Conservation (phyloP, 352 stramenopile species). For the Phytopythium helicoides region DNA sequence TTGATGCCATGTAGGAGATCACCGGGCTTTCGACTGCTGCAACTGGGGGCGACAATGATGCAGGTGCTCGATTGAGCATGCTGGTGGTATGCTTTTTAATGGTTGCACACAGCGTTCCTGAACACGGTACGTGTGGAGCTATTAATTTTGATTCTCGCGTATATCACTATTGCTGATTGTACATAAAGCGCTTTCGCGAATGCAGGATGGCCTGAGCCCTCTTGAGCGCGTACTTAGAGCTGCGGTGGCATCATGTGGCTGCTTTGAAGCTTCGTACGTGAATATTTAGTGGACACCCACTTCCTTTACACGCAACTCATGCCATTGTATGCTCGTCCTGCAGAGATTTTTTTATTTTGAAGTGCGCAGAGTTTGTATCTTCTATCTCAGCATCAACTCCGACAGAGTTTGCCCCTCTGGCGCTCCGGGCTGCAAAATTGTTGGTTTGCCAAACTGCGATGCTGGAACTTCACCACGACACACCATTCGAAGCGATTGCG, state of each 20-base stretch:
- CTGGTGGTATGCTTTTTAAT: constrained; percentile 56
- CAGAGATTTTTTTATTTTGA: constrained; percentile 29
- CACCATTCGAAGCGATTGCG: constrained; percentile 27
- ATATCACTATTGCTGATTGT: neutral
- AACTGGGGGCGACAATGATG: constrained; percentile 17
- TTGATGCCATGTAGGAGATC: constrained; percentile 45
- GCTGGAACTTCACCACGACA: constrained; percentile 26
- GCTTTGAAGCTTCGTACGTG: constrained; percentile 3
- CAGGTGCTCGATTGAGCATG: constrained; percentile 34
- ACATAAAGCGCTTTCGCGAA: neutral
- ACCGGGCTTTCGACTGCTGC: constrained; percentile 22
- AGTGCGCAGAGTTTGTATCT: constrained; percentile 39
- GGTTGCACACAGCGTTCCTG: constrained; percentile 43
- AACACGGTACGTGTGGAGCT: constrained; percentile 38
- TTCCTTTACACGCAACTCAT: neutral
- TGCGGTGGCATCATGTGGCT: neutral
- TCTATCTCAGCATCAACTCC: constrained; percentile 21
- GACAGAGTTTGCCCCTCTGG: constrained; percentile 23
- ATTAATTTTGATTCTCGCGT: neutral
- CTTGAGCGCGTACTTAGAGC: constrained; percentile 3
- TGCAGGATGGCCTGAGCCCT: neutral
- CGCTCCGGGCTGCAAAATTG: constrained; percentile 31
- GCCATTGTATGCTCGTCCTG: neutral
- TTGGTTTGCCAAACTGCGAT: constrained; percentile 38
- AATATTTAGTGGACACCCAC: neutral